Evolutionary conservation across 495 filamentous ascomycete species (phyloP).

Genomic region (Bathelium albidoporum): DNA sequence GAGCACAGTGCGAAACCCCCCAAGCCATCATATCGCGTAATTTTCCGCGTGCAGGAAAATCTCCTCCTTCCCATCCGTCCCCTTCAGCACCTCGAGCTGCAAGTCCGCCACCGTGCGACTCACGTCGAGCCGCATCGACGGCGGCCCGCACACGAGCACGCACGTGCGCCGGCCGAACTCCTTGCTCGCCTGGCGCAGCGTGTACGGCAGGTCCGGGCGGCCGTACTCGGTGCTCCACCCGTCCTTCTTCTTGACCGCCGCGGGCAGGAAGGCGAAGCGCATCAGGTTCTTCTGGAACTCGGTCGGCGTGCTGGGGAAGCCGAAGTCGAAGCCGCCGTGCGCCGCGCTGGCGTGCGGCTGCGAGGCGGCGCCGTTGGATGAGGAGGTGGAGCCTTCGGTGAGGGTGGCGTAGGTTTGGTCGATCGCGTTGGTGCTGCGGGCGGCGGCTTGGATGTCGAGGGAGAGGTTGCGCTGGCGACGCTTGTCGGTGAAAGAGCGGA

Average conservation of each 20-base stretch:
- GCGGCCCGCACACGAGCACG: slow-evolving; percentile 88
- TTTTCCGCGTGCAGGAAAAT: slow-evolving; percentile 94
- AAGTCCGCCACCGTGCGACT: slow-evolving; percentile 70
- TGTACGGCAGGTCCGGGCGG: slow-evolving; percentile 75
- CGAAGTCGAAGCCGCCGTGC: slow-evolving; percentile 48
- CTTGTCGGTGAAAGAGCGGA: slow-evolving; percentile 15
- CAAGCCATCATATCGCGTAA: slow-evolving; percentile 56
- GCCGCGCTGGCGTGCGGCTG: slow-evolving; percentile 17
- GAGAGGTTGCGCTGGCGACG: slow-evolving; percentile 26
- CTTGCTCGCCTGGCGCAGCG: slow-evolving; percentile 69
- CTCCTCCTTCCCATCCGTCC: slow-evolving; percentile 70
- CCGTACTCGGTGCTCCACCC: slow-evolving; percentile 89
- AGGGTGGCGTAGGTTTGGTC: slow-evolving; percentile 8
- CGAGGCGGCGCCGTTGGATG: slow-evolving; percentile 34
- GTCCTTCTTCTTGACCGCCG: slow-evolving; percentile 55
- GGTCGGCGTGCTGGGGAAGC: slow-evolving; percentile 63
- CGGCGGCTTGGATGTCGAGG: slow-evolving; percentile 27
- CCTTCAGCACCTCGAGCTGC: slow-evolving; percentile 71
- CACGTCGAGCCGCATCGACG: slow-evolving; percentile 77
- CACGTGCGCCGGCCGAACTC: slow-evolving; percentile 70
- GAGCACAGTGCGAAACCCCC: not conserved
- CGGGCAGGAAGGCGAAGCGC: slow-evolving; percentile 70
- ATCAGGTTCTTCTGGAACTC: slow-evolving; percentile 74
- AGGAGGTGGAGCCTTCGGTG: not conserved
- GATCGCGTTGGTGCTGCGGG: slow-evolving; percentile 12